phyloP scores from a whole-genome alignment of 2,329 filamentous ascomycete genomes.

The Fusarium irregulare region DNA sequence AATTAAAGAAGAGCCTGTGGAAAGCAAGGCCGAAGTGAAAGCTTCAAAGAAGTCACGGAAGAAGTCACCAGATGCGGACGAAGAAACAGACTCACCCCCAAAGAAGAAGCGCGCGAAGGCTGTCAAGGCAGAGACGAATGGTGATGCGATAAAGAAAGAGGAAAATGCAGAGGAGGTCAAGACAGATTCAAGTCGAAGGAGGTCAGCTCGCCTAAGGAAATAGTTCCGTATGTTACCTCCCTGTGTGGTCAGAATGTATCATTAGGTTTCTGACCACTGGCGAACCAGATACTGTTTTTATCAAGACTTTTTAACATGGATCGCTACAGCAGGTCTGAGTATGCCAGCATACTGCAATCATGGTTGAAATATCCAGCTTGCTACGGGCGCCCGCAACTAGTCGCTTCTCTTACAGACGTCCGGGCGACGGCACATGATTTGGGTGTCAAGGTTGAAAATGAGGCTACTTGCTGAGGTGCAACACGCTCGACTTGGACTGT shows the following conservation, averaged over 20 bases:
- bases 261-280: not conserved
- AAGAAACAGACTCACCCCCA: conserved; percentile 39
- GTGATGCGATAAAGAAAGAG: conserved; percentile 36
- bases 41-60: conserved; percentile 45
- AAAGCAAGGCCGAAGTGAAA: conserved; percentile 43
- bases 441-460: not conserved
- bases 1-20: conserved; percentile 57
- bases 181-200: conserved; percentile 35
- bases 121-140: conserved; percentile 42
- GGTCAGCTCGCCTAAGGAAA: conserved; percentile 41
- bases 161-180: conserved; percentile 11
- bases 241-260: too few species aligned
- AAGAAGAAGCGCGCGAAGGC: conserved; percentile 40
- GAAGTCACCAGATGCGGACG: conserved; percentile 34
- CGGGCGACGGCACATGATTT: not conserved
- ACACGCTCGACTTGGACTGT: not conserved
- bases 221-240: conserved; percentile 3
- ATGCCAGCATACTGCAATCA: too few species aligned
- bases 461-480: not conserved
- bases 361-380: not conserved
- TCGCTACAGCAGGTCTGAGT: not conserved
- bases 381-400: not conserved
- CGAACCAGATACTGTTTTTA: not conserved
- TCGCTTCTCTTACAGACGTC: not conserved
- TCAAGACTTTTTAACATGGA: not conserved